Conservation (phyloP, 106 monocot species). For the Dendrobium huoshanense region DNA sequence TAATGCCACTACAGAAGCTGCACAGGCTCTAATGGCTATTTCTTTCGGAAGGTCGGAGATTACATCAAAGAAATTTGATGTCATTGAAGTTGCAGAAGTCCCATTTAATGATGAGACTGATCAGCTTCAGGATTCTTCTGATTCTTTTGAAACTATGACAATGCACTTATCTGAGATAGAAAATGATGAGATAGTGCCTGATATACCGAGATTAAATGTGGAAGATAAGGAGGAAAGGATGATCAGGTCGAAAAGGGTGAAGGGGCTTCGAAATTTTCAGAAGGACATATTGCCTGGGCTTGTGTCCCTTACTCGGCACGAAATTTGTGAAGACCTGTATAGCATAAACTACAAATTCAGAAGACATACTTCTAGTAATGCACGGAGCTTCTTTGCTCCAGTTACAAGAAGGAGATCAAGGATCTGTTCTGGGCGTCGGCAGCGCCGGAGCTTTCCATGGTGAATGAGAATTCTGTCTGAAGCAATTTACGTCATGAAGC, state of each 20-base stretch:
- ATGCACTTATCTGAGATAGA: constrained; percentile 37
- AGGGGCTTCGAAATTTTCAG: constrained; percentile 62
- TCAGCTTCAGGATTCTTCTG: constrained; percentile 29
- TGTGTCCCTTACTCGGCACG: constrained; percentile 67
- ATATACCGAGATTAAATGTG: constrained; percentile 9
- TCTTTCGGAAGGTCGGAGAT: constrained; percentile 7
- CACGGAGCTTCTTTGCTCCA: constrained; percentile 12
- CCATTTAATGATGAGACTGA: not conserved
- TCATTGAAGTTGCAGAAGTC: not conserved
- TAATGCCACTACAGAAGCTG: constrained; percentile 24
- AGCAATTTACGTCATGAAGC: not conserved
- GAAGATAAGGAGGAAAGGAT: constrained; percentile 7
- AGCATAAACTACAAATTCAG: constrained; percentile 44
- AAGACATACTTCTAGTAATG: constrained; percentile 26
- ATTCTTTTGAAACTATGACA: constrained; percentile 59
- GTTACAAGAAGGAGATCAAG: constrained; percentile 20
- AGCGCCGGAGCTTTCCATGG: no score
- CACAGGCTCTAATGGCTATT: constrained; percentile 39
- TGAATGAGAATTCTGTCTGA: no score
- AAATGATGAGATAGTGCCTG: constrained; percentile 16
- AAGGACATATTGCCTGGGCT: constrained; percentile 75
- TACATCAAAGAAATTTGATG: not conserved
- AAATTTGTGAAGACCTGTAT: constrained; percentile 82
- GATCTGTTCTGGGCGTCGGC: not conserved
- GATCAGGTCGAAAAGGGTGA: constrained; percentile 44